A percentile compares a stretch with the other conserved stretches of the same genome.
Conservation (phyloP, 169 alveolate species). For the Blepharisma undulans region DNA sequence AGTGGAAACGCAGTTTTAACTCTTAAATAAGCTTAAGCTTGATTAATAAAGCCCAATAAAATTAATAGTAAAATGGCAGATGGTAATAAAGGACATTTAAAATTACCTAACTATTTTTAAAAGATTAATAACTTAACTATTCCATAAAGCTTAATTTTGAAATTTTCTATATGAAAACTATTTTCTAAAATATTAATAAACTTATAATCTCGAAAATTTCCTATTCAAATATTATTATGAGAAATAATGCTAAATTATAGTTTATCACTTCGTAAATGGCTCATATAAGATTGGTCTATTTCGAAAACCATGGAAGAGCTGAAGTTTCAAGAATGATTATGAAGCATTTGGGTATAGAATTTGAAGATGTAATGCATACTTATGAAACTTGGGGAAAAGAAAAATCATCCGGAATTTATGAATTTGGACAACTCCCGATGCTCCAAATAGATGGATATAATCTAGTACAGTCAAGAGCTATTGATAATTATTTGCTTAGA, state of each 20-base stretch:
- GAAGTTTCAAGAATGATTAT: conserved; percentile 55
- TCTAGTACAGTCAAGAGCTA: conserved; percentile 20
- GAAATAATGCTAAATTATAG: too few species aligned
- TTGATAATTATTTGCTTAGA: conserved; percentile 28
- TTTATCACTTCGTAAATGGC: too few species aligned
- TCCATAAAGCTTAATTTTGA: too few species aligned
- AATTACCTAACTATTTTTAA: too few species aligned
- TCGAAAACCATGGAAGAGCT: conserved; percentile 56
- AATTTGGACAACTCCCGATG: not conserved
- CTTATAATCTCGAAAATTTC: too few species aligned
- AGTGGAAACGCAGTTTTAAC: not conserved
- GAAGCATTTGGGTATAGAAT: conserved; percentile 26
- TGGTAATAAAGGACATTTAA: not conserved
- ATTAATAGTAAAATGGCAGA: not conserved
- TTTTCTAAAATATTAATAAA: too few species aligned
- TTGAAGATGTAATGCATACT: conserved; percentile 43
- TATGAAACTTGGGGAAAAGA: not conserved
- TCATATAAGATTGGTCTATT: conserved; percentile 7
- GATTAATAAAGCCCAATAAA: not conserved
- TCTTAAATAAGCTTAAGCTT: not conserved
- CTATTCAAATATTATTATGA: too few species aligned
- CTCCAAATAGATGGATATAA: conserved; percentile 35
- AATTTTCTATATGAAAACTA: not conserved
- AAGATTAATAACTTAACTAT: not conserved
- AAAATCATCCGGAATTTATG: not conserved